These are phyloP conservation scores for Pleurotus citrinopileatus DNA, from an alignment of 768 basidiomycete genomes.

Conservation along the genomic window DNA sequence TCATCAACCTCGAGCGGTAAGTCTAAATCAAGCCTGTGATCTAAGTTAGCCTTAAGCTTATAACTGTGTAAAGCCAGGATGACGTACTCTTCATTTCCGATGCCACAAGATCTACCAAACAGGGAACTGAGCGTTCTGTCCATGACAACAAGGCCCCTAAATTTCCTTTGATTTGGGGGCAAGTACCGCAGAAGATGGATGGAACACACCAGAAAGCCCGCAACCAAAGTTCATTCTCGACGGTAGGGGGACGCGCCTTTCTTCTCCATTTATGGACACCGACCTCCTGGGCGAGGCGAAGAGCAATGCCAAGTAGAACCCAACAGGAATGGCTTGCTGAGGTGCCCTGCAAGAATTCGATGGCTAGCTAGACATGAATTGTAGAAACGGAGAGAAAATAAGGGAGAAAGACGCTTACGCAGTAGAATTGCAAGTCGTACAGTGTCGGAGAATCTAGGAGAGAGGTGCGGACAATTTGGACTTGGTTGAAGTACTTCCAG, in stretches of 20 bases:
- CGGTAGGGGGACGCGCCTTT: constrained; percentile 29
- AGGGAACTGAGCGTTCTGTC: constrained; percentile 45
- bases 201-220: constrained; percentile 54
- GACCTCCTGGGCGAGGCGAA: constrained; percentile 73
- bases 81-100: constrained; percentile 74
- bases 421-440: constrained; percentile 71
- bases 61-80: background rate
- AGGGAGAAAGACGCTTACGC: constrained; percentile 33
- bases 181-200: background rate
- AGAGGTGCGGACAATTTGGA: constrained; percentile 58
- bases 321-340: constrained; percentile 55
- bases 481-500: constrained; percentile 67
- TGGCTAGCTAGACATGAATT: constrained; percentile 38
- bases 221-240: constrained; percentile 74
- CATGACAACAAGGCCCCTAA: constrained; percentile 46
- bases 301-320: constrained; percentile 60
- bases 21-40: constrained; percentile 66
- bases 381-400: background rate
- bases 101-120: constrained; percentile 64
- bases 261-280: constrained; percentile 57
- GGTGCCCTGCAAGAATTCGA: constrained; percentile 44
- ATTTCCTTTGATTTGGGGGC: background rate
- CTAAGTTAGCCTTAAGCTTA: background rate
- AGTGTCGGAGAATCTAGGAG: constrained; percentile 60
- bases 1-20: constrained; percentile 61